phyloP scores from a whole-genome alignment of 805 yeast species.

The Pichia cephalocereana region DNA sequence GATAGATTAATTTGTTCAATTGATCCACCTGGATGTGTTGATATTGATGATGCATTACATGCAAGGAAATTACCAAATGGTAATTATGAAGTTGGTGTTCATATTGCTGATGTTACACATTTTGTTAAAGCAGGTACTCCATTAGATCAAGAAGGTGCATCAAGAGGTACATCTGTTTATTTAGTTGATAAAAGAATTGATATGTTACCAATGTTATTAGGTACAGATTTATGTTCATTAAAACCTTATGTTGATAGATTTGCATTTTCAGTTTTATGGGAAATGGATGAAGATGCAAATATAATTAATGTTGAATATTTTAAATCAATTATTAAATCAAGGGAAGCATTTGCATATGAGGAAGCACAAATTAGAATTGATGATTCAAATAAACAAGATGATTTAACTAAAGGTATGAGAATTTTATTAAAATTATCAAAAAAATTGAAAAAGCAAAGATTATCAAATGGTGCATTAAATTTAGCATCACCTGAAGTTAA shows the following conservation, averaged over 20 bases:
- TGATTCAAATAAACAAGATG: constrained; percentile 66
- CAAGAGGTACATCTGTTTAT: constrained; percentile 95
- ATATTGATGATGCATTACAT: constrained; percentile 96
- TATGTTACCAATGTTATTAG: constrained; percentile 92
- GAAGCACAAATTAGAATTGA: constrained; percentile 89
- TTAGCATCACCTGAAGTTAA: constrained; percentile 97
- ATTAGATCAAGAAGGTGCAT: constrained; percentile 90
- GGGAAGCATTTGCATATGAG: constrained; percentile 92
- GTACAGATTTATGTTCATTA: constrained; percentile 92
- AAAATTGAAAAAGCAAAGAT: constrained; percentile 71
- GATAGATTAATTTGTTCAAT: constrained; percentile 88
- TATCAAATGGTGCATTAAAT: constrained; percentile 93
- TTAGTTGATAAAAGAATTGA: constrained; percentile 97
- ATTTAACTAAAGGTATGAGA: constrained; percentile 83
- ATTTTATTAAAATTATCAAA: constrained; percentile 71
- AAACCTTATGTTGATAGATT: constrained; percentile 92
- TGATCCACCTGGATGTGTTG: constrained; percentile 98
- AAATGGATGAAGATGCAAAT: constrained; percentile 76
- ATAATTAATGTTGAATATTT: constrained; percentile 71
- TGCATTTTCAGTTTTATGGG: constrained; percentile 96
- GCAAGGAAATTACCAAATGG: constrained; percentile 83
- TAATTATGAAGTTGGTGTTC: constrained; percentile 95
- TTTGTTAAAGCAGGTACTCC: constrained; percentile 91
- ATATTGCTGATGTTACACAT: constrained; percentile 97
- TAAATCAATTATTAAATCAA: constrained; percentile 81